Percentiles rank a stretch among this genome's conserved stretches.
Evolutionary conservation across 352 stramenopile species (phyloP).

Genomic region (Blastocystis sp.): DNA sequence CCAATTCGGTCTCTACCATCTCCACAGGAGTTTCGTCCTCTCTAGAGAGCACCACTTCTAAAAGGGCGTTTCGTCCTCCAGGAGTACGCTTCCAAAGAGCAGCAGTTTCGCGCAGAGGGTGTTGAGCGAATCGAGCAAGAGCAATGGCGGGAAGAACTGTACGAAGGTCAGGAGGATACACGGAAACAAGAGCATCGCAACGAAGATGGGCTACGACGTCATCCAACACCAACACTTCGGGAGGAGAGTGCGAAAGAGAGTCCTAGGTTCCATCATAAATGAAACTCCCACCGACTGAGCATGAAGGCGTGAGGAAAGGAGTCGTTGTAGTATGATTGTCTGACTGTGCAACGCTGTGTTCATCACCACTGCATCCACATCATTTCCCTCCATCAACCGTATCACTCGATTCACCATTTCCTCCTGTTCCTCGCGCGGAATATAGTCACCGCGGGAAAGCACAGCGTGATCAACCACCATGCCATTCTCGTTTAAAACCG

Average conservation of each 20-base stretch:
- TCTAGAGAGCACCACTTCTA: neutral
- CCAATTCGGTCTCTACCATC: neutral
- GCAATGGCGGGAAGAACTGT: neutral
- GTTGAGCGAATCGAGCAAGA: neutral
- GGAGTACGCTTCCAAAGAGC: neutral
- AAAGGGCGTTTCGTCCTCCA: neutral
- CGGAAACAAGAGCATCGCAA: neutral
- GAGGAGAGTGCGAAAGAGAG: neutral
- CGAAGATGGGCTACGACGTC: neutral
- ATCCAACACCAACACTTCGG: constrained; percentile 10
- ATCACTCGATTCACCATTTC: neutral
- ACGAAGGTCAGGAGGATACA: neutral
- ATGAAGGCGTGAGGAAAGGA: neutral
- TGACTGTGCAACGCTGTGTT: constrained; percentile 9
- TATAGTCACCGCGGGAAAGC: neutral
- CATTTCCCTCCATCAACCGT: neutral
- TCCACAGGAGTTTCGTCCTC: neutral
- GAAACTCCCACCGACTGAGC: too few relatives aligned
- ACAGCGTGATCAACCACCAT: constrained; percentile 12
- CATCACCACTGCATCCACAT: neutral
- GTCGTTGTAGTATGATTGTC: neutral
- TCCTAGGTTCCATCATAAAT: too few relatives aligned
- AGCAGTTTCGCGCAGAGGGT: constrained; percentile 9
- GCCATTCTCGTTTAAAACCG: constrained; percentile 54
- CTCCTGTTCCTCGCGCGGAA: neutral